Percentiles rank a stretch among this genome's conserved stretches.
Evolutionary conservation across 305 asterid species (phyloP).

Genomic region (Fraxinus velutina): DNA sequence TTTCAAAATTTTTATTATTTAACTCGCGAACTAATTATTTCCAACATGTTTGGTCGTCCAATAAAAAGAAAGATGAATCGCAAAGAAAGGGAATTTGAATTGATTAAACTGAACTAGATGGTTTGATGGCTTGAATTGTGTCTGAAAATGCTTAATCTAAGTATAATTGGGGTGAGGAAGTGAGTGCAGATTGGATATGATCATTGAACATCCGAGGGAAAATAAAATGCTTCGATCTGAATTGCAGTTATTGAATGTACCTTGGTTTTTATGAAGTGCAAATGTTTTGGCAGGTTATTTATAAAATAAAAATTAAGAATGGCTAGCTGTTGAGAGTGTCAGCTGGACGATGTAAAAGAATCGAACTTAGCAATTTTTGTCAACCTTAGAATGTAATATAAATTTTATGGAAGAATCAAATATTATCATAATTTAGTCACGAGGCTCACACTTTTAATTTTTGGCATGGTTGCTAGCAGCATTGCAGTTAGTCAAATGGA

Average conservation of each 20-base stretch:
- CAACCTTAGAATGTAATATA: neutral
- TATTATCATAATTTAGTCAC: neutral
- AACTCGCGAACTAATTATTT: conserved; percentile 12
- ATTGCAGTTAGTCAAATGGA: conserved; percentile 1
- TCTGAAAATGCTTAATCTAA: conserved; percentile 18
- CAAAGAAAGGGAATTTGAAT: conserved; percentile 12
- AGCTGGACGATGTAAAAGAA: conserved; percentile 17
- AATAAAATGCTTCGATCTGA: conserved; percentile 1
- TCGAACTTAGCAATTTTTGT: neutral
- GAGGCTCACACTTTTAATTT: neutral
- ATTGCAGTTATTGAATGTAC: neutral
- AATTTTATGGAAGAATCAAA: neutral
- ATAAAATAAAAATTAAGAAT: conserved; percentile 10
- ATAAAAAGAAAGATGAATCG: conserved; percentile 10
- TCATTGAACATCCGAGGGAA: conserved; percentile 17
- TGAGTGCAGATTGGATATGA: conserved; percentile 14
- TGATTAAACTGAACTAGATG: conserved; percentile 9
- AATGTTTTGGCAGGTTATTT: conserved; percentile 3
- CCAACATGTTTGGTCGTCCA: conserved; percentile 18
- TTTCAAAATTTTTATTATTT: conserved; percentile 23
- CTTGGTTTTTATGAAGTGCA: neutral
- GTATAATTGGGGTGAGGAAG: conserved; percentile 14
- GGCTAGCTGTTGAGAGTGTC: conserved; percentile 18
- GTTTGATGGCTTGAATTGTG: conserved; percentile 18
- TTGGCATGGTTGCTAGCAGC: neutral